A percentile compares a stretch with the other conserved stretches of the same genome.
Conservation (phyloP, 805 yeast genomes). For the Tetrapisispora phaffii region DNA sequence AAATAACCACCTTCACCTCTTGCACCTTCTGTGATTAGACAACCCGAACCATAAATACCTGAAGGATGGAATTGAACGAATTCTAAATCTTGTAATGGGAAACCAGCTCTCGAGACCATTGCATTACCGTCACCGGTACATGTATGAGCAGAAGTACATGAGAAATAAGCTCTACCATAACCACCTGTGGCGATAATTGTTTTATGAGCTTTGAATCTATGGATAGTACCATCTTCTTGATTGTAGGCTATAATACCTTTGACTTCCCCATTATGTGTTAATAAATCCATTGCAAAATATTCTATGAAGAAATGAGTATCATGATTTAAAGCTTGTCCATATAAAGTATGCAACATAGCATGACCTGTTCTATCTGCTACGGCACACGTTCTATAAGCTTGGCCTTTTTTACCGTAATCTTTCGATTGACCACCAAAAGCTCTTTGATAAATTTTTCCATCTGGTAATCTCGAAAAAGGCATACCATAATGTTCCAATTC, state of each 20-base stretch:
- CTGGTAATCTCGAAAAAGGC: constrained; percentile 94
- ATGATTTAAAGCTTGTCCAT: constrained; percentile 93
- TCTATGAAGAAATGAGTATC: constrained; percentile 97
- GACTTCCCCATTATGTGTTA: constrained; percentile 92
- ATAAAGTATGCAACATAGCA: constrained; percentile 87
- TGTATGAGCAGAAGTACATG: constrained; percentile 98
- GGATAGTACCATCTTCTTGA: constrained; percentile 97
- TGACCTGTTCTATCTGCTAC: constrained; percentile 99
- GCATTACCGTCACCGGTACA: constrained; percentile 99
- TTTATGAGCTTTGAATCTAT: constrained; percentile 93
- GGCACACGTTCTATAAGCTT: constrained; percentile 98
- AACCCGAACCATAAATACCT: constrained; percentile 98
- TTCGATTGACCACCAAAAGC: constrained; percentile 97
- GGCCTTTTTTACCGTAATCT: constrained; percentile 96
- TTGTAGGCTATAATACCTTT: constrained; percentile 96
- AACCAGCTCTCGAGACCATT: constrained; percentile 97
- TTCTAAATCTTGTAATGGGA: constrained; percentile 94
- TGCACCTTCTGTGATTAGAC: constrained; percentile 98
- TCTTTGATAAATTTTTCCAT: constrained; percentile 95
- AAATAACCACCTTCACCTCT: constrained; percentile 99
- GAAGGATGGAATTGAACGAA: constrained; percentile 99
- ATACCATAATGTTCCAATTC: constrained; percentile 98
- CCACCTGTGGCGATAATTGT: constrained; percentile 98
- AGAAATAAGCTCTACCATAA: constrained; percentile 95
- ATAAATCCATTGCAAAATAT: constrained; percentile 87